These are phyloP conservation scores for Chlamydomonas schloesseri DNA, from an alignment of 139 green algal genomes.

Conservation along the genomic window DNA sequence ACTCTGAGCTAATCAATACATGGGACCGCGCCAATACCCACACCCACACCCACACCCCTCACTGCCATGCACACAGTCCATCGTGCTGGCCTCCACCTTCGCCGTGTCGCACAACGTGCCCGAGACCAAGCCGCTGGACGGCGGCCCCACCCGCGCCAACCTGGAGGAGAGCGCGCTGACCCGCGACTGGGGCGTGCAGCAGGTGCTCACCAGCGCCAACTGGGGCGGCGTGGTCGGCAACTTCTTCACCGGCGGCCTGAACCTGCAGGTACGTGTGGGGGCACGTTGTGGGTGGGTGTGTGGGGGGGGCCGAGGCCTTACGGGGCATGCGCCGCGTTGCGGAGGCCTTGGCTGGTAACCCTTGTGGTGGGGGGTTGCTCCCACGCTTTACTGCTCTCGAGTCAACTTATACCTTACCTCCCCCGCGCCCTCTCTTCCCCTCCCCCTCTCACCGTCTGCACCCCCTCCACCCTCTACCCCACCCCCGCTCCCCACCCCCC, in stretches of 20 bases:
- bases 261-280: constrained; percentile 70
- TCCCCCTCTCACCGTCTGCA: neutral
- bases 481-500: neutral
- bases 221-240: constrained; percentile 85
- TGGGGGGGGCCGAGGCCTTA: too few relatives aligned
- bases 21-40: too few relatives aligned
- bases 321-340: neutral
- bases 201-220: constrained; percentile 87
- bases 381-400: too few relatives aligned
- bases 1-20: too few relatives aligned
- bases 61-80: constrained; percentile 59
- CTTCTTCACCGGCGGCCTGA: constrained; percentile 90
- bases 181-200: constrained; percentile 84
- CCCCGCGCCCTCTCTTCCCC: too few relatives aligned
- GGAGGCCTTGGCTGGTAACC: neutral
- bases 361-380: too few relatives aligned
- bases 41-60: too few relatives aligned
- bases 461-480: neutral
- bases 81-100: constrained; percentile 86
- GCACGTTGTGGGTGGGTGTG: too few relatives aligned
- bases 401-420: too few relatives aligned
- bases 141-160: constrained; percentile 42
- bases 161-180: constrained; percentile 25
- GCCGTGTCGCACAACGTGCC: constrained; percentile 87
- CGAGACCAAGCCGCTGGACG: constrained; percentile 78